Conservation (phyloP, 2,329 filamentous ascomycete genomes). For the Penicillium vulpinum region DNA sequence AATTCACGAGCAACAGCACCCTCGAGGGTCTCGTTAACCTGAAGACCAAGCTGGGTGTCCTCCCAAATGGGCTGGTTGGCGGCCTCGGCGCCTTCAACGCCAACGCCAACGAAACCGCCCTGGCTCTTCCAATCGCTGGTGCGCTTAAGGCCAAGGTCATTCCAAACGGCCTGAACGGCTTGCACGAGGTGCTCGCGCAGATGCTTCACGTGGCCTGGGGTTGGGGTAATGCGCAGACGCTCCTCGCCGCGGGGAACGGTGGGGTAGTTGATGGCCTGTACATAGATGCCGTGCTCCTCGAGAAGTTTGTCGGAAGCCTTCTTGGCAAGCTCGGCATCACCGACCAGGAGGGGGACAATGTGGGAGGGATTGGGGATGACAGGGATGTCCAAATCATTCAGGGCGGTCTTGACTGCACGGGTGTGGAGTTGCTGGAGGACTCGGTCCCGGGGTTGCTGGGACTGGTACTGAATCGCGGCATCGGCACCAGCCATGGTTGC, state of each 20-base stretch:
- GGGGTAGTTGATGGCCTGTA: slow-evolving; percentile 98
- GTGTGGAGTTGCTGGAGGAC: slow-evolving; percentile 95
- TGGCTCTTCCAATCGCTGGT: slow-evolving; percentile 88
- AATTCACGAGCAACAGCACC: slow-evolving; percentile 55
- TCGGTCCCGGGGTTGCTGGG: slow-evolving; percentile 79
- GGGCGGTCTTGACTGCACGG: slow-evolving; percentile 83
- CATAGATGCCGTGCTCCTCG: slow-evolving; percentile 88
- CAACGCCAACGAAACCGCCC: slow-evolving; percentile 93
- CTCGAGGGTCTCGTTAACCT: slow-evolving; percentile 58
- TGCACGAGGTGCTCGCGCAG: slow-evolving; percentile 82
- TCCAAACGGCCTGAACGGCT: slow-evolving; percentile 86
- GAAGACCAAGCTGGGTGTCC: slow-evolving; percentile 77
- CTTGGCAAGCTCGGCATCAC: slow-evolving; percentile 90
- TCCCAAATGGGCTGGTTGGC: slow-evolving; percentile 82
- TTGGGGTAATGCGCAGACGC: slow-evolving; percentile 91
- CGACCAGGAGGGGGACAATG: slow-evolving; percentile 91
- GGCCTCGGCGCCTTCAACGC: slow-evolving; percentile 62
- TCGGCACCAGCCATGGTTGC: slow-evolving; percentile 95
- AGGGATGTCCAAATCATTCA: slow-evolving; percentile 79
- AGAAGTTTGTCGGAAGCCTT: slow-evolving; percentile 88
- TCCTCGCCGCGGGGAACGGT: slow-evolving; percentile 98
- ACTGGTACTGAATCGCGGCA: slow-evolving; percentile 91
- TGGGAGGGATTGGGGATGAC: slow-evolving; percentile 98
- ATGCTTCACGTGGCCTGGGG: slow-evolving; percentile 82
- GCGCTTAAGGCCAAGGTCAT: slow-evolving; percentile 82